Percentiles rank a stretch among this genome's conserved stretches.
Conservation (phyloP, 2,329 filamentous ascomycete genomes). For the Paraconiothyrium sp. region DNA sequence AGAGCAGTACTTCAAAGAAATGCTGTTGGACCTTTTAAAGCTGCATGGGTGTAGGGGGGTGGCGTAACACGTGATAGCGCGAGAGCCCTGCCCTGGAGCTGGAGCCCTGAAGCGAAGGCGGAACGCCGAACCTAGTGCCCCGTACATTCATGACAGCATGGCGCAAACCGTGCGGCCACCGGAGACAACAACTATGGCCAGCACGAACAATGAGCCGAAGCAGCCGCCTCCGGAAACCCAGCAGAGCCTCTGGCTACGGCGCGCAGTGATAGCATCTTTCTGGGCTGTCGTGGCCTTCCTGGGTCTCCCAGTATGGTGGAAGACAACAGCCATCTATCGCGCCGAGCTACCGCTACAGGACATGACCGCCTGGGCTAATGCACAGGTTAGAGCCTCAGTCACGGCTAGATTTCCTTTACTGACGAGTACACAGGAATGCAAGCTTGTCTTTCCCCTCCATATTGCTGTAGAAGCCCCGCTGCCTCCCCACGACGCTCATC, state of each 20-base stretch:
- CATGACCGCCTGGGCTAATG: constrained; percentile 93
- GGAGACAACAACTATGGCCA: neutral
- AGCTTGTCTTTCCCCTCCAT: constrained; percentile 85
- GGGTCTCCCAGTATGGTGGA: constrained; percentile 94
- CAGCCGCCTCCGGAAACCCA: constrained; percentile 79
- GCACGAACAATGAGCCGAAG: constrained; percentile 20
- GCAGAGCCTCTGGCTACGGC: constrained; percentile 74
- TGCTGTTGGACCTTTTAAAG: too few relatives aligned
- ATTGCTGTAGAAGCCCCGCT: constrained; percentile 80
- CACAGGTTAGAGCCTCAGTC: constrained; percentile 69
- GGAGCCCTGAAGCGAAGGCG: neutral
- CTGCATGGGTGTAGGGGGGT: too few relatives aligned
- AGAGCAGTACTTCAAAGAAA: too few relatives aligned
- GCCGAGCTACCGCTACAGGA: constrained; percentile 81
- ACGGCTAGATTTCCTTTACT: constrained; percentile 6
- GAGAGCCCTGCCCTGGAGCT: neutral
- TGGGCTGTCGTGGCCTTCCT: constrained; percentile 86
- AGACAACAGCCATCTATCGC: constrained; percentile 90
- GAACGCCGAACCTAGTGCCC: neutral
- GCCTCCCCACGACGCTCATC: constrained; percentile 72
- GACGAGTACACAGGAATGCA: constrained; percentile 73
- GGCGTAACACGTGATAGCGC: constrained; percentile 2
- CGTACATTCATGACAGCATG: constrained; percentile 2
- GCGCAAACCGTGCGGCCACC: neutral
- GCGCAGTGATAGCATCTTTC: constrained; percentile 83